Percentiles rank a stretch among this genome's conserved stretches.
Evolutionary conservation across 2,329 filamentous ascomycete species (phyloP).

Genomic region (Ascochyta lentis): DNA sequence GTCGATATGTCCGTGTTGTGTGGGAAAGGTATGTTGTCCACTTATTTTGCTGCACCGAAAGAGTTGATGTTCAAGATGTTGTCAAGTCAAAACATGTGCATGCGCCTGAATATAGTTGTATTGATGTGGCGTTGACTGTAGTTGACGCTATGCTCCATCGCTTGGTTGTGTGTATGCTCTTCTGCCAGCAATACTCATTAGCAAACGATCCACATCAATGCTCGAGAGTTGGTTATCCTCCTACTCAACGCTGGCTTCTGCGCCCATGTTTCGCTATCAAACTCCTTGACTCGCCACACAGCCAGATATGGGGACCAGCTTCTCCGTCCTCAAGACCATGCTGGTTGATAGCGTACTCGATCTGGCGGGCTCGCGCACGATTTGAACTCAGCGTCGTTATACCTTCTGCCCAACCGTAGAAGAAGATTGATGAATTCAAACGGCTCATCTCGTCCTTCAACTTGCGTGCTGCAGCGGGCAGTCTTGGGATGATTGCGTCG

Average conservation of each 20-base stretch:
- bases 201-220: no score
- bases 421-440: constrained; percentile 73
- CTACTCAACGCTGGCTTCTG: constrained; percentile 1
- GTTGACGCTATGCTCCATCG: background rate
- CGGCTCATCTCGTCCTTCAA: constrained; percentile 60
- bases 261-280: constrained; percentile 65
- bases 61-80: background rate
- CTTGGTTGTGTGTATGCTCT: background rate
- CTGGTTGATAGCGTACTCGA: constrained; percentile 65
- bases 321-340: constrained; percentile 59
- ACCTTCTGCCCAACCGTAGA: constrained; percentile 71
- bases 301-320: constrained; percentile 67
- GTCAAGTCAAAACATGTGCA: background rate
- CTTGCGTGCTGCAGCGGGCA: constrained; percentile 55
- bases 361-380: constrained; percentile 68
- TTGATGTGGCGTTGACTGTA: background rate
- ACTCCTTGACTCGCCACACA: constrained; percentile 69
- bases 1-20: background rate
- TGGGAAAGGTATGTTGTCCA: background rate
- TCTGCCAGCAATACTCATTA: no score
- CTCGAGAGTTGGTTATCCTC: no score
- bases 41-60: background rate
- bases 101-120: background rate
- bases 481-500: constrained; percentile 37
- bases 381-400: constrained; percentile 76